These are phyloP conservation scores for Xylariales sp. DNA, from an alignment of 2,329 filamentous ascomycete species.

Conservation along the genomic window DNA sequence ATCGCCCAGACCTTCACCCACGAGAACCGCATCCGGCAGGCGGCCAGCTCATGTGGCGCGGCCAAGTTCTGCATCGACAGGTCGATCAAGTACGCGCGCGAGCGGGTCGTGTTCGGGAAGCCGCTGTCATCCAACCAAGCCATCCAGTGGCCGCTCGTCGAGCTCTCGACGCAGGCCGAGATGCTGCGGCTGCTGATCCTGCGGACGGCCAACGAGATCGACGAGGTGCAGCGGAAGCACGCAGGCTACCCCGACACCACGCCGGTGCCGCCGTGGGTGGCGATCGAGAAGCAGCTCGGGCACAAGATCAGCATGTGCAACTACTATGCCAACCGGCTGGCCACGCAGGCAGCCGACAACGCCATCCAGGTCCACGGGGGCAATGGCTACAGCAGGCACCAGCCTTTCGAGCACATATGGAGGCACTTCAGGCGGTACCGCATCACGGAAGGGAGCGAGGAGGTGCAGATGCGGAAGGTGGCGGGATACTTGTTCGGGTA, in stretches of 20 bases:
- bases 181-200: constrained; percentile 59
- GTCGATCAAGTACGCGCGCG: constrained; percentile 51
- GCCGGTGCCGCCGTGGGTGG: constrained; percentile 35
- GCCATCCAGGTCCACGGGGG: constrained; percentile 61
- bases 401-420: constrained; percentile 63
- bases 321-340: constrained; percentile 59
- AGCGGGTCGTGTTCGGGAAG: constrained; percentile 50
- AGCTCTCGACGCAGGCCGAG: constrained; percentile 56
- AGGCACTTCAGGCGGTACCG: constrained; percentile 58
- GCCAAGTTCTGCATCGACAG: constrained; percentile 56
- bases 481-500: constrained; percentile 52
- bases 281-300: constrained; percentile 54
- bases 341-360: constrained; percentile 55
- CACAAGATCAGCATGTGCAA: constrained; percentile 64
- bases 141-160: constrained; percentile 61
- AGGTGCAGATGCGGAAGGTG: constrained; percentile 64
- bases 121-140: constrained; percentile 56
- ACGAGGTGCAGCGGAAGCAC: constrained; percentile 37
- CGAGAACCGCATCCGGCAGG: constrained; percentile 63
- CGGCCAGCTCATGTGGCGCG: constrained; percentile 54
- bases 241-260: constrained; percentile 13
- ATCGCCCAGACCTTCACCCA: constrained; percentile 63
- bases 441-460: constrained; percentile 61
- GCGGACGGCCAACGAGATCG: constrained; percentile 59
- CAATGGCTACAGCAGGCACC: constrained; percentile 53